Conservation (phyloP, 768 basidiomycete species). For the Boletus subcaerulescens region DNA sequence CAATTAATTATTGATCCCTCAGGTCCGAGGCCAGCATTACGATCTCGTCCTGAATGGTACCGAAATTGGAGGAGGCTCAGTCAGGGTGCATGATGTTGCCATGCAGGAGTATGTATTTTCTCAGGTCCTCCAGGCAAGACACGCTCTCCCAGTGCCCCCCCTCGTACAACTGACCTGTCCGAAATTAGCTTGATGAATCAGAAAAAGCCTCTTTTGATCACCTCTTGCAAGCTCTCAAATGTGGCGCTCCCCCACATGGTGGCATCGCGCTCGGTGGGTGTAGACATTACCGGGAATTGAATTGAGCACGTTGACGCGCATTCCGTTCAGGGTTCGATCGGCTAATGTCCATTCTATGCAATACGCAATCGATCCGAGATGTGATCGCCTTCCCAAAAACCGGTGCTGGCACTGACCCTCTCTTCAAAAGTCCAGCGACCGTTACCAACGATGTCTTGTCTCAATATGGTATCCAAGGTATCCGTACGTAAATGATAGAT, state of each 20-base stretch:
- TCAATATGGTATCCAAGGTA: conserved; percentile 60
- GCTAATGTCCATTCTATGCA: conserved; percentile 87
- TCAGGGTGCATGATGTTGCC: conserved; percentile 82
- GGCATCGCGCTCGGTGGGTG: conserved; percentile 85
- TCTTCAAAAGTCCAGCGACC: conserved; percentile 84
- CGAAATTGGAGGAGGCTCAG: conserved; percentile 92
- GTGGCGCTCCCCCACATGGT: conserved; percentile 94
- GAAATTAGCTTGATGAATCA: conserved; percentile 60
- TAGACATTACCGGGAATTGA: conserved; percentile 6
- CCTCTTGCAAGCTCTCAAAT: conserved; percentile 79
- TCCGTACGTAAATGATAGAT: conserved; percentile 5
- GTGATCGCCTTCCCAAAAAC: conserved; percentile 98
- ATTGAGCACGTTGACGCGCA: conserved; percentile 2
- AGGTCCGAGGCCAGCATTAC: conserved; percentile 95
- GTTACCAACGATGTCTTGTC: conserved; percentile 49
- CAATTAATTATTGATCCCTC: conserved; percentile 8
- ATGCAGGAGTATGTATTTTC: conserved; percentile 85
- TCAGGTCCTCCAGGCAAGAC: conserved; percentile 70
- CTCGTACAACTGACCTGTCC: conserved; percentile 10
- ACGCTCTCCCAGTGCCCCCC: neutral
- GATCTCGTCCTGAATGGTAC: conserved; percentile 92
- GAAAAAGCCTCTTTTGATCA: conserved; percentile 81
- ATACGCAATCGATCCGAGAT: conserved; percentile 83
- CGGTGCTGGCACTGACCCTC: conserved; percentile 74
- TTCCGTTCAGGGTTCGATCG: conserved; percentile 78